A percentile compares a stretch with the other conserved stretches of the same genome.
phyloP scores from a whole-genome alignment of 2,329 filamentous ascomycete genomes.

The Neocatenulostroma microsporum region DNA sequence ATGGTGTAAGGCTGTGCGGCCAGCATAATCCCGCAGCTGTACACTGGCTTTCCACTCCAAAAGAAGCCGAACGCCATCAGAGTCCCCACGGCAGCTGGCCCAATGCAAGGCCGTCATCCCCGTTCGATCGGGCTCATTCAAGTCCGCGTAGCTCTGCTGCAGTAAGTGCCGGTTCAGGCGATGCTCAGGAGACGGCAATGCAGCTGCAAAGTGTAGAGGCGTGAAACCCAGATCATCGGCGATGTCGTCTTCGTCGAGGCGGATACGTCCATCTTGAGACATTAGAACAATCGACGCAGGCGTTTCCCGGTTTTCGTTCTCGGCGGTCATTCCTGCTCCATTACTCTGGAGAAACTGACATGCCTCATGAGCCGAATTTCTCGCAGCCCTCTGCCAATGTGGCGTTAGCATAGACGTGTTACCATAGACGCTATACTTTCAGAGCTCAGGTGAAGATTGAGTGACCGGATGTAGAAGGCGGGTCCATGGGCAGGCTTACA shows the following conservation, averaged over 20 bases:
- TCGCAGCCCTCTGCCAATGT: too few relatives aligned
- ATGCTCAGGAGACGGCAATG: neutral
- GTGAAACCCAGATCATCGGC: slow-evolving; percentile 1
- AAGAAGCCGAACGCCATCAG: neutral
- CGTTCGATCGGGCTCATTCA: neutral
- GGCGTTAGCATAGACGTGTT: neutral
- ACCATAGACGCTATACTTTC: neutral
- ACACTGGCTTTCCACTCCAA: neutral
- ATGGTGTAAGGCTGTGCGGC: neutral
- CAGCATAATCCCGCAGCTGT: neutral
- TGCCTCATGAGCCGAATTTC: too few relatives aligned
- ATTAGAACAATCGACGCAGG: too few relatives aligned
- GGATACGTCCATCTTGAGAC: too few relatives aligned
- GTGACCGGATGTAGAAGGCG: too few relatives aligned
- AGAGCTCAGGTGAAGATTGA: neutral
- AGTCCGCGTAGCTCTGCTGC: neutral
- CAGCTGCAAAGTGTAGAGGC: neutral
- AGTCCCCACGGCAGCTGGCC: neutral
- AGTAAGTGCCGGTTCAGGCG: neutral
- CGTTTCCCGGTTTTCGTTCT: neutral
- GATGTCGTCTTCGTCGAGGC: neutral
- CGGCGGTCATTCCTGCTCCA: neutral
- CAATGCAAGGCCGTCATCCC: neutral
- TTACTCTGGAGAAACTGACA: too few relatives aligned
- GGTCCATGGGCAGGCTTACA: too few relatives aligned